Evolutionary conservation across 257 asterid genomes (phyloP), one percentile per base, ranked within the genome.

Genomic region (Solanum ossicruentum): DNA sequence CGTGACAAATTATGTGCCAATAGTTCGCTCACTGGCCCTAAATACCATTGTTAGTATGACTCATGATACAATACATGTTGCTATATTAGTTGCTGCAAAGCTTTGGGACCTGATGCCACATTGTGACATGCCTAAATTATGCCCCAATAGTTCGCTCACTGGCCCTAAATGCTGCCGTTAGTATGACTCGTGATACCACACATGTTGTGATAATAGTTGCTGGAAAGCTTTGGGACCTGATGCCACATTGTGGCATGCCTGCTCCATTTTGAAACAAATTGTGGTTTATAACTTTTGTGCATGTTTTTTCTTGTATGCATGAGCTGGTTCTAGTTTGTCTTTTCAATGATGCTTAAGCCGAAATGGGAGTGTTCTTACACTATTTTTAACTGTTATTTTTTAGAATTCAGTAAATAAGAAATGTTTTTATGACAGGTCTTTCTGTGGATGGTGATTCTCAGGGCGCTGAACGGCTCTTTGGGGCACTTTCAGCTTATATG

Each of bases 401-500:
- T 17, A 6, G 52, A 83, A 67, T 82, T 52, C 65, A 16, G 65
- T 78, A 10, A 26, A 26, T 78, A 67, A 67, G 56, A 67, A 5
- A 83, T 83, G 26, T 13, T 49, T 54, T 69, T 61, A 28, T 86
- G 84, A 43, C 87, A 91, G 91, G 92, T 86, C 88, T 90, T 45
- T 91, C 93, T 17, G 41, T 91, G 49, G 91, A 88, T 84, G 99
- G 98, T 20, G 99, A 95, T 90, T 94, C 97, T 28, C 99, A 95
- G 89, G 99, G 99, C 20, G 92, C 92, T 83, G 96, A 97, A 81
- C 93, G 98, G 67, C 91, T 97, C 84, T 91, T 80, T 84, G 98
- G 97, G 84, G 99, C 98, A 72, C 96, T 97, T 67, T 90, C 98
- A 86, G 97, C 99, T 84, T 94, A 92, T 88, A 93, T 94, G 97